Evolutionary conservation across 768 basidiomycete species (phyloP), one percentile per base, ranked within the genome.

Genomic region (Boletus insuetus): DNA sequence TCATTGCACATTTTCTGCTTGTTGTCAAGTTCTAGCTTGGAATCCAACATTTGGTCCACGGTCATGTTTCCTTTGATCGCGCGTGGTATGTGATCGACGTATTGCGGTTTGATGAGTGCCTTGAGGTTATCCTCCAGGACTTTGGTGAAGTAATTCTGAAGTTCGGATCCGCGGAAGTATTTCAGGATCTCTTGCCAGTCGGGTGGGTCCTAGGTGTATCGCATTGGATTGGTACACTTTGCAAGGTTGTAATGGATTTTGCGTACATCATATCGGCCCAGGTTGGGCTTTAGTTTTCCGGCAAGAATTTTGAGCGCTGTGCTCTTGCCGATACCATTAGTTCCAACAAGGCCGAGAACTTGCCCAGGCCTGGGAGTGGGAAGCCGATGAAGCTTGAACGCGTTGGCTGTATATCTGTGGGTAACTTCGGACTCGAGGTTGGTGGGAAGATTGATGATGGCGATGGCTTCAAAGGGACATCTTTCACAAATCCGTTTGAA

Each of bases 131-230:
- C 97, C 73, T 98, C 97, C 19, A 99, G 81, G 7, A 98, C 94
- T 74, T 98, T 98, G 48, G 97, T 98, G 75, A 99, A 99, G 77
- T 98, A 99, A 71, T 99, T 99, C 70, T 99, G 97, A 24, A 99
- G 82, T 74, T 98, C 97, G 7, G 95, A 98, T 49, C 97, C 97
- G 59, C 97, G 87, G 82, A 98, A 99, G 71, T 99, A 90, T 74
- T 96, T 96, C 48, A 99, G 77, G 61, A 99, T 98, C 69, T 98
- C 97, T 70, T 93, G 87, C 97, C 97, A 99, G 69, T 98, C 97
- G 17, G 97, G 97, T 20, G 97, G 97, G 69, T 97, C 92, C 92
- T 94, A 58, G 31, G 46, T 11, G 47, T 32, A 55, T 17, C 7
- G 41, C 8, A 29, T 60, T 19, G 31, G 29, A 49, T 46, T 16